Base-by-base conservation (phyloP, 2,329 filamentous ascomycete genomes). In the Penicillium sp. region DNA sequence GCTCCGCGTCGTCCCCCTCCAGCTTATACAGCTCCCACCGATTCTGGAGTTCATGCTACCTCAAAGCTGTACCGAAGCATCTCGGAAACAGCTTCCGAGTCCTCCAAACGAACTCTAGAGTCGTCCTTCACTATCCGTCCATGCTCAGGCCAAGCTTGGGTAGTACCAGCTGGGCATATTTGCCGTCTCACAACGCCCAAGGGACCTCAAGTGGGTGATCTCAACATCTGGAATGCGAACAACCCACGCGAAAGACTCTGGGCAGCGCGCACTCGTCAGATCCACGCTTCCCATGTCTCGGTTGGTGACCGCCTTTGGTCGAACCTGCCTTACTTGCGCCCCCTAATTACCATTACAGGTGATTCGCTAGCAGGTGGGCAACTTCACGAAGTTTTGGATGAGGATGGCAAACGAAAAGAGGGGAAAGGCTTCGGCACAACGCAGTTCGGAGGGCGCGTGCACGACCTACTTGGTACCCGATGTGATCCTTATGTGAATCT, bases 401-500 rank as follows among this genome's bases (percentile, higher is more conserved):
- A 10, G n/a, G 68, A 69, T 48, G 67, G 66, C 13, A 64, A 61
- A 42, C 58, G 59, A 19, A 65, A 58, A 21, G 49, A 58, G 17
- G 61, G 87, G 7, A 57, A 53, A 22, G 58, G 55, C 61, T 76
- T 47, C 75, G 61, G 61, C 22, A 64, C 61, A 6, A 63, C 66
- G 17, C 59, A 78, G 62, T 76, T 83, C 61, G 83, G 86, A 60
- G 75, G 86, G 43, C 69, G 81, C 50, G 77, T 87, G 33, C 87
- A 94, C 71, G 88, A 94, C 69, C 72, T 94, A 21, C 72, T 94
- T 4, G 88, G 87, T 31, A 94, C 87, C 24, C 75, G 88, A 38
- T 94, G 88, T 67, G 88, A 93, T 68, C 87, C 87, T 1, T 94
- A 93, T 64, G 84, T 93, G 64, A 88, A 87, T 64, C 75, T 79